Percentiles rank a stretch among this genome's conserved stretches.
phyloP scores from a whole-genome alignment of 2,329 filamentous ascomycete species.

The Thyridium curvatum region DNA sequence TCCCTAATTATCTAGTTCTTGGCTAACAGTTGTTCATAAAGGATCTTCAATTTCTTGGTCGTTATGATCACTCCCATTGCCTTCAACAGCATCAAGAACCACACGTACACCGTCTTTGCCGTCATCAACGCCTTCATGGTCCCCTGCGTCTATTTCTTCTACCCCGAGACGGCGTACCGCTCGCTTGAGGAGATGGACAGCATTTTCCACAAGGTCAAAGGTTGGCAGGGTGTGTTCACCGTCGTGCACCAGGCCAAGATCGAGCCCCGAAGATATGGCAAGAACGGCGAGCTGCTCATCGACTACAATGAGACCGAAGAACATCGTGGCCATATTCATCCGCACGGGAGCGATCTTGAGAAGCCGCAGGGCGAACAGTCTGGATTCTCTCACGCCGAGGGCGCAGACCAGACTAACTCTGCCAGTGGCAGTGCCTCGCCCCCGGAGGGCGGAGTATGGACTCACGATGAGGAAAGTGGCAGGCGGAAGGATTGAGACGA shows the following conservation, averaged over 20 bases:
- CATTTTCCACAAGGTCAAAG: constrained; percentile 21
- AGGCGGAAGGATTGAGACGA: too few relatives aligned
- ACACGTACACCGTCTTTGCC: constrained; percentile 59
- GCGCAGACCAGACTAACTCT: too few relatives aligned
- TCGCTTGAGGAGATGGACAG: constrained; percentile 61
- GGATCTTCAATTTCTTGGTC: constrained; percentile 55
- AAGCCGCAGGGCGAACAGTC: neutral
- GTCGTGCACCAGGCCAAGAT: too few relatives aligned
- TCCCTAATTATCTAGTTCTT: too few relatives aligned
- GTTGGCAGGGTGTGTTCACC: constrained; percentile 12
- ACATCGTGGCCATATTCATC: constrained; percentile 2
- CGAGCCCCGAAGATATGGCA: too few relatives aligned
- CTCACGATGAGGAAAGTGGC: too few relatives aligned
- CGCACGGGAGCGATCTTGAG: constrained; percentile 1
- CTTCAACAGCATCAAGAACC: constrained; percentile 49
- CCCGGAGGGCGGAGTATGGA: too few relatives aligned
- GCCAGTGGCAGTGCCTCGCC: too few relatives aligned
- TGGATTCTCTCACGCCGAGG: too few relatives aligned
- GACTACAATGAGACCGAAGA: constrained; percentile 28
- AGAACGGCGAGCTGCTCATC: constrained; percentile 16
- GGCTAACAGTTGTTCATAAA: too few relatives aligned
- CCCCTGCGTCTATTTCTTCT: constrained; percentile 54
- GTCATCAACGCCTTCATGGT: constrained; percentile 58
- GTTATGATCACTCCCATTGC: constrained; percentile 58
- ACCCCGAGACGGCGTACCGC: constrained; percentile 58